These are phyloP conservation scores for Monosporascus ibericus DNA, from an alignment of 2,329 filamentous ascomycete genomes.

Conservation along the genomic window DNA sequence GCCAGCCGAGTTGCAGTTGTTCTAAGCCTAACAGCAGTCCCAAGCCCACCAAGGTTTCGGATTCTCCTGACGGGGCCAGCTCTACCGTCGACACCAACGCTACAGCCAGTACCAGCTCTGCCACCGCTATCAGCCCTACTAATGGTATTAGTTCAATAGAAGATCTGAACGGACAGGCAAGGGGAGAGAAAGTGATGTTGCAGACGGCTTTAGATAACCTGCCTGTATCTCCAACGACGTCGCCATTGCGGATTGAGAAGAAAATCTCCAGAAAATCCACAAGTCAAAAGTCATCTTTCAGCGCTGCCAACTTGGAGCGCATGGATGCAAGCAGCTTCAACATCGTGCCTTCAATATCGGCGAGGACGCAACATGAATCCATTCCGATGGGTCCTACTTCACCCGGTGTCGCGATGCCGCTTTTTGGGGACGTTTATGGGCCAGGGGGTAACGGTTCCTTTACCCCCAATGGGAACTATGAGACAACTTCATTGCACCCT, in stretches of 20 bases:
- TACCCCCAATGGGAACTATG: background rate
- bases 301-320: conserved; percentile 40
- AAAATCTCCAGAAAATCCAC: conserved; percentile 26
- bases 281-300: conserved; percentile 43
- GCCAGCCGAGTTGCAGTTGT: conserved; percentile 51
- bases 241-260: conserved; percentile 42
- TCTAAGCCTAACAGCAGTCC: conserved; percentile 18
- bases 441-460: background rate
- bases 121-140: background rate
- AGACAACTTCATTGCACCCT: background rate
- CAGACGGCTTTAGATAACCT: conserved; percentile 19
- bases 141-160: background rate
- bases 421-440: background rate
- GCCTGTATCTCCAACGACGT: conserved; percentile 29
- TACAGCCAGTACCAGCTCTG: conserved; percentile 14
- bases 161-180: too few species aligned
- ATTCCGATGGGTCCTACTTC: conserved; percentile 1
- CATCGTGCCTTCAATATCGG: conserved; percentile 29
- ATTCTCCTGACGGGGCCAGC: conserved; percentile 1
- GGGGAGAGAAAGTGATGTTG: background rate
- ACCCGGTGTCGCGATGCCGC: background rate
- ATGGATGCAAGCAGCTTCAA: conserved; percentile 50
- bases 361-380: conserved; percentile 22
- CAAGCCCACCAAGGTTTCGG: background rate
- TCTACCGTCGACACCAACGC: conserved; percentile 7